Evolutionary conservation across 768 basidiomycete genomes (phyloP).

Genomic region (Pleurotus cornucopiae): DNA sequence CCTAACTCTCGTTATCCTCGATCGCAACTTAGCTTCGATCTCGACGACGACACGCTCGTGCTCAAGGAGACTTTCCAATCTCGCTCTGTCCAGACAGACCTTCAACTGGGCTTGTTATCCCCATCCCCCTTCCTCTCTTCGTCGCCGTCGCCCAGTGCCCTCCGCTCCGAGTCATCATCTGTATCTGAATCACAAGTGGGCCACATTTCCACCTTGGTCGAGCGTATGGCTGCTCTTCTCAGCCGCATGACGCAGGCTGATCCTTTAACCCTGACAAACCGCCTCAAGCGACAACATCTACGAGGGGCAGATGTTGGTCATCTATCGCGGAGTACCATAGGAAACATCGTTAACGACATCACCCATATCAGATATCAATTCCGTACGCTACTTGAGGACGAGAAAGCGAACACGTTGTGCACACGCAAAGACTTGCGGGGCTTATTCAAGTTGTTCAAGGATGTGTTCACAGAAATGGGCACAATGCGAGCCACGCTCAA

Average conservation of each 20-base stretch:
- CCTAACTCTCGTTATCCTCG: conserved; percentile 23
- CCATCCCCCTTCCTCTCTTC: conserved; percentile 33
- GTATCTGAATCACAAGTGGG: conserved; percentile 48
- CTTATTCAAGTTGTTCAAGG: conserved; percentile 82
- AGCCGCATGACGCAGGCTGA: conserved; percentile 69
- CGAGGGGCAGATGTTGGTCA: conserved; percentile 82
- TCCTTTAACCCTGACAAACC: conserved; percentile 80
- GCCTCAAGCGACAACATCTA: conserved; percentile 88
- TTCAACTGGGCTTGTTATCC: conserved; percentile 23
- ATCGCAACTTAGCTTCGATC: conserved; percentile 38
- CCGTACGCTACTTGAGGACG: conserved; percentile 70
- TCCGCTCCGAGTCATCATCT: conserved; percentile 74
- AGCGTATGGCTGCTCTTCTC: conserved; percentile 56
- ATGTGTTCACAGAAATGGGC: conserved; percentile 79
- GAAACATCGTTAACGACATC: conserved; percentile 67
- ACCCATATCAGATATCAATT: conserved; percentile 68
- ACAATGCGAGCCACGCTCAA: conserved; percentile 81
- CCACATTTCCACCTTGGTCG: conserved; percentile 52
- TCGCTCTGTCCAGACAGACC: conserved; percentile 68
- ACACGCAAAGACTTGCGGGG: conserved; percentile 78
- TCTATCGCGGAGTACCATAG: conserved; percentile 79
- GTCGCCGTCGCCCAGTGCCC: conserved; percentile 47
- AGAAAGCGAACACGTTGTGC: conserved; percentile 55
- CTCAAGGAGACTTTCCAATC: conserved; percentile 52
- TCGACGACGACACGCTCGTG: conserved; percentile 35